Conservation (phyloP, 768 basidiomycete genomes). For the Phylloporus scabripes region DNA sequence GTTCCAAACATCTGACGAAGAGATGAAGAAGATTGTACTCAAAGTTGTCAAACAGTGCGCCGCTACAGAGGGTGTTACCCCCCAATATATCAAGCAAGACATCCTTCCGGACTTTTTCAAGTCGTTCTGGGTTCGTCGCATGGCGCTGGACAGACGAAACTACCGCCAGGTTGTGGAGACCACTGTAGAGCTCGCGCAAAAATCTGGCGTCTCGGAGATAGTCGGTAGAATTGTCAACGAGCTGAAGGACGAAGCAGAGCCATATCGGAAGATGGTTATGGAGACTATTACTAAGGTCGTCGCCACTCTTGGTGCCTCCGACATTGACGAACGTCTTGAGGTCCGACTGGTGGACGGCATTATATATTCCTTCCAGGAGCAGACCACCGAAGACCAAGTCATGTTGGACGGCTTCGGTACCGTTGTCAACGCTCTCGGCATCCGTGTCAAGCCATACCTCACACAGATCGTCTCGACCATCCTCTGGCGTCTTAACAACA, state of each 20-base stretch:
- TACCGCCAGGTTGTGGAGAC: constrained; percentile 98
- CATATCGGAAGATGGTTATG: constrained; percentile 99
- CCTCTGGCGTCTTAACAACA: constrained; percentile 99
- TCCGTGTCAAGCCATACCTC: constrained; percentile 96
- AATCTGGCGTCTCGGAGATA: constrained; percentile 94
- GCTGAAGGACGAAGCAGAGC: constrained; percentile 57
- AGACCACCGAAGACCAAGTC: constrained; percentile 97
- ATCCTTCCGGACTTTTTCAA: constrained; percentile 90
- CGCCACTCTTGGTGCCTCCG: constrained; percentile 89
- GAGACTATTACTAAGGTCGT: constrained; percentile 98
- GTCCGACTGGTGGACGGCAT: constrained; percentile 95
- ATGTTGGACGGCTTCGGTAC: constrained; percentile 99
- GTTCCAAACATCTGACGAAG: constrained; percentile 98
- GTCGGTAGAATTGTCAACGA: constrained; percentile 74
- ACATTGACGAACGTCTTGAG: constrained; percentile 94
- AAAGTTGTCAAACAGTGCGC: constrained; percentile 99
- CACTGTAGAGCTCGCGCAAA: constrained; percentile 96
- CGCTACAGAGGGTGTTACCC: constrained; percentile 95
- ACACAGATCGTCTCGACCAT: constrained; percentile 99
- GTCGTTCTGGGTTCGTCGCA: constrained; percentile 95
- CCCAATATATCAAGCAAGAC: constrained; percentile 74
- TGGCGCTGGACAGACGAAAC: constrained; percentile 95
- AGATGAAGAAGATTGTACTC: constrained; percentile 99
- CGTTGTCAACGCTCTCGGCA: constrained; percentile 92
- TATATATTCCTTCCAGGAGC: constrained; percentile 99